phyloP scores from a whole-genome alignment of 2,329 filamentous ascomycete species.

The Penicillium hordei region DNA sequence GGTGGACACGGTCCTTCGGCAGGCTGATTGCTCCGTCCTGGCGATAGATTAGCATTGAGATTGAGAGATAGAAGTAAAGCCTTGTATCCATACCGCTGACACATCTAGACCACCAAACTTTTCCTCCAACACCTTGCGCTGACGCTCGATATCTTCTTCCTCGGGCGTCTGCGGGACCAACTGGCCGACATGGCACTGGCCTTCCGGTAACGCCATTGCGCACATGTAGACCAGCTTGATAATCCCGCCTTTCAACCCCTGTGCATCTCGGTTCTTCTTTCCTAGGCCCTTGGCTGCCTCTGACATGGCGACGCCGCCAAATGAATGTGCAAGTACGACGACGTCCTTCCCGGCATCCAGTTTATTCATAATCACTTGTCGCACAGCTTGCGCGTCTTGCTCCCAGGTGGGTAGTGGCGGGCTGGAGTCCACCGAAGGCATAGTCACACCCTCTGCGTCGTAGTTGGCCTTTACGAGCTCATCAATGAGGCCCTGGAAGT shows the following conservation, averaged over 20 bases:
- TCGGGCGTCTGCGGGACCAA: conserved; percentile 25
- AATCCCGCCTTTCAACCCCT: conserved; percentile 21
- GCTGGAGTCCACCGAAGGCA: conserved; percentile 28
- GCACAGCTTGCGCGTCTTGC: conserved; percentile 28
- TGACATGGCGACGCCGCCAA: conserved; percentile 34
- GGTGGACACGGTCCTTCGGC: conserved; percentile 15
- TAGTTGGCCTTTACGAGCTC: conserved; percentile 21
- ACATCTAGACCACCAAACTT: conserved; percentile 20
- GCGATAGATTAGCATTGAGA: neutral
- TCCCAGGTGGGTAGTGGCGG: conserved; percentile 29
- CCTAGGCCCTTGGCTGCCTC: conserved; percentile 33
- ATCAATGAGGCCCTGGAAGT: conserved; percentile 26
- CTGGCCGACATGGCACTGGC: conserved; percentile 25
- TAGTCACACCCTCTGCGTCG: conserved; percentile 21
- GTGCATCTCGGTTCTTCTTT: conserved; percentile 19
- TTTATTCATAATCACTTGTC: conserved; percentile 21
- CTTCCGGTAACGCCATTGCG: conserved; percentile 28
- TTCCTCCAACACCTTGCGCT: conserved; percentile 15
- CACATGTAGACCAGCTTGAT: conserved; percentile 31
- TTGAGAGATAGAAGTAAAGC: neutral
- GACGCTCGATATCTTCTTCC: conserved; percentile 24
- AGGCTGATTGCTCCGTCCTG: conserved; percentile 28
- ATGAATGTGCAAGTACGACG: conserved; percentile 34
- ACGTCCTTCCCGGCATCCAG: conserved; percentile 31
- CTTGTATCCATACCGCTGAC: conserved; percentile 15